A percentile compares a stretch with the other conserved stretches of the same genome.
These are phyloP conservation scores for Histomonas meleagridis DNA, from an alignment of 208 protist species.

Conservation along the genomic window DNA sequence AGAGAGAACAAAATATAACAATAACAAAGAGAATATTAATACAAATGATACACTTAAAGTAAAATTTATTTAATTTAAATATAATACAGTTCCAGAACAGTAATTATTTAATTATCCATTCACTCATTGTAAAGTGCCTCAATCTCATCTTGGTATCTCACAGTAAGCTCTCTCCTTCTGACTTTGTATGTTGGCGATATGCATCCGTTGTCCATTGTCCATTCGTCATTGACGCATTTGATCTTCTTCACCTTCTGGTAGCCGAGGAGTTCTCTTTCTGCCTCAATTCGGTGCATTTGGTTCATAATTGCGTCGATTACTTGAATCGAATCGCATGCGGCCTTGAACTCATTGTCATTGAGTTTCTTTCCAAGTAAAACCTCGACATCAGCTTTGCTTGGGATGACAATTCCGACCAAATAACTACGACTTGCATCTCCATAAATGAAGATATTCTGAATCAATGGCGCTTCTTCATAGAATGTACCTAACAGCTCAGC, in stretches of 20 bases:
- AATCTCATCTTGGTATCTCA: no score
- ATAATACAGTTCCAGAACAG: no score
- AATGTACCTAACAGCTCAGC: neutral
- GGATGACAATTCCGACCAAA: constrained; percentile 58
- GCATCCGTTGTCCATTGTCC: constrained; percentile 56
- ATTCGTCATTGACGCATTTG: constrained; percentile 48
- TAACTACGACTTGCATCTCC: constrained; percentile 49
- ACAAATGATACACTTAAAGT: no score
- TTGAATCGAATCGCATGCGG: neutral
- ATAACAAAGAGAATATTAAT: no score
- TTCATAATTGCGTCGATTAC: neutral
- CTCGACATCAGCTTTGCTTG: constrained; percentile 20
- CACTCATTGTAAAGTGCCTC: no score
- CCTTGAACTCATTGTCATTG: neutral
- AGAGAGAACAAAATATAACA: no score
- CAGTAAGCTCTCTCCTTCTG: constrained; percentile 46
- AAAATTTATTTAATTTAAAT: no score
- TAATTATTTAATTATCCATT: no score
- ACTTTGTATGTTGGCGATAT: constrained; percentile 68
- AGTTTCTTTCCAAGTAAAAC: neutral
- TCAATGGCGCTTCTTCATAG: neutral
- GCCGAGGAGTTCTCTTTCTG: constrained; percentile 48
- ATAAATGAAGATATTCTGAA: constrained; percentile 39
- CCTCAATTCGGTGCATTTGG: neutral
- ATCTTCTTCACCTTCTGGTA: constrained; percentile 54